Percentiles rank a stretch among this genome's conserved stretches.
Conservation (phyloP, 2,329 filamentous ascomycete genomes). For the Zymoseptoria passerinii region DNA sequence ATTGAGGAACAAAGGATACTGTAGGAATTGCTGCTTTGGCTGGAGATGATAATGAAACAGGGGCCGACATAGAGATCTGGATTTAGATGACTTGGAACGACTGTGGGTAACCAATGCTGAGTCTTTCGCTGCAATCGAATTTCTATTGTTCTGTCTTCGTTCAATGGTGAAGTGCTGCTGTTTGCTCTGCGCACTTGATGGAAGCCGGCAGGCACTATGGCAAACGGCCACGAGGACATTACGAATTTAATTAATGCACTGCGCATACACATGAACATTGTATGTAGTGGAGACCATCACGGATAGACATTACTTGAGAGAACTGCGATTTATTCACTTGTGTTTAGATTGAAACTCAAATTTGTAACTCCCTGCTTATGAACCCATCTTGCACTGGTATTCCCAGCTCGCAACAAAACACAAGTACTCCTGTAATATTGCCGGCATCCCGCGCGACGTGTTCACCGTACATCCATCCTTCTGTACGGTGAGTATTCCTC, state of each 20-base stretch:
- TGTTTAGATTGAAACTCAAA: no score
- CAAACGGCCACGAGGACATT: not conserved
- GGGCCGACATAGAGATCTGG: not conserved
- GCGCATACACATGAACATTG: not conserved
- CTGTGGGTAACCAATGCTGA: not conserved
- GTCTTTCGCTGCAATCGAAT: not conserved
- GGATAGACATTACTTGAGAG: no score
- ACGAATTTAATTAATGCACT: not conserved
- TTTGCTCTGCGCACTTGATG: not conserved
- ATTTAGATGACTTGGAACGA: not conserved
- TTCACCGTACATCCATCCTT: not conserved
- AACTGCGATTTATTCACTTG: no score
- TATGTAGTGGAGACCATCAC: no score
- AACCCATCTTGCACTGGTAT: not conserved
- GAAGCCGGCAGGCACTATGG: not conserved
- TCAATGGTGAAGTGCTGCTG: not conserved
- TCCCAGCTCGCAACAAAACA: not conserved
- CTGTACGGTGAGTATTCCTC: not conserved
- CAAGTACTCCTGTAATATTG: not conserved
- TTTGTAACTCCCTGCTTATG: no score
- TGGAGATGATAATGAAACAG: not conserved
- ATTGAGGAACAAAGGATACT: not conserved
- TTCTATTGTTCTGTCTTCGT: not conserved
- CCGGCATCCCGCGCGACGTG: no score
- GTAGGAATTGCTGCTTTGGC: not conserved